Evolutionary conservation across 225 moss, liverwort and hornwort species (phyloP).

Genomic region (Straminergon stramineum): DNA sequence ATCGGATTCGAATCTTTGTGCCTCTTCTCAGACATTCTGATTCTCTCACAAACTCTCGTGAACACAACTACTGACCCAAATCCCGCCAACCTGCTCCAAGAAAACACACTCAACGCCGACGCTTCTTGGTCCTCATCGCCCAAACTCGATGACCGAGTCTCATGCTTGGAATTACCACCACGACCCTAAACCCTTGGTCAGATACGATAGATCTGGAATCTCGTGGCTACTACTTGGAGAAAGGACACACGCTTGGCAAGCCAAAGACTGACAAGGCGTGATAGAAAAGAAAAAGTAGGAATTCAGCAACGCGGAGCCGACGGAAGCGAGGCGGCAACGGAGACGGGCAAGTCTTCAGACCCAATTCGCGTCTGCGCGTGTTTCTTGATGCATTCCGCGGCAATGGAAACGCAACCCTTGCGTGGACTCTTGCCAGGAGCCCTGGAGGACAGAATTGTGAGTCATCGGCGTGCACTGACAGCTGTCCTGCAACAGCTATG

Average conservation of each 20-base stretch:
- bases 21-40: not conserved
- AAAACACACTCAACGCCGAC: not conserved
- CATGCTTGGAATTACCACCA: not conserved
- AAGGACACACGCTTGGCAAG: not conserved
- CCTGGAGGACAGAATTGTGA: not conserved
- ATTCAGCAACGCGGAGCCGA: not conserved
- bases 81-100: not conserved
- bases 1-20: not conserved
- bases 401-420: not conserved
- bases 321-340: not conserved
- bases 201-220: not conserved
- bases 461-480: not conserved
- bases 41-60: not conserved
- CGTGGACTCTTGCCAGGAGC: not conserved
- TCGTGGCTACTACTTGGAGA: not conserved
- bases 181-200: not conserved
- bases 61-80: not conserved
- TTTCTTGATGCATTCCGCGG: not conserved
- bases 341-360: not conserved
- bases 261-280: not conserved
- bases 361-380: not conserved
- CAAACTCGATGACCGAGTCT: not conserved
- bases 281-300: not conserved
- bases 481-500: not conserved
- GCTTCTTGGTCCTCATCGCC: not conserved